phyloP scores from a whole-genome alignment of 805 yeast genomes.

The Teunomyces gatunensis region DNA sequence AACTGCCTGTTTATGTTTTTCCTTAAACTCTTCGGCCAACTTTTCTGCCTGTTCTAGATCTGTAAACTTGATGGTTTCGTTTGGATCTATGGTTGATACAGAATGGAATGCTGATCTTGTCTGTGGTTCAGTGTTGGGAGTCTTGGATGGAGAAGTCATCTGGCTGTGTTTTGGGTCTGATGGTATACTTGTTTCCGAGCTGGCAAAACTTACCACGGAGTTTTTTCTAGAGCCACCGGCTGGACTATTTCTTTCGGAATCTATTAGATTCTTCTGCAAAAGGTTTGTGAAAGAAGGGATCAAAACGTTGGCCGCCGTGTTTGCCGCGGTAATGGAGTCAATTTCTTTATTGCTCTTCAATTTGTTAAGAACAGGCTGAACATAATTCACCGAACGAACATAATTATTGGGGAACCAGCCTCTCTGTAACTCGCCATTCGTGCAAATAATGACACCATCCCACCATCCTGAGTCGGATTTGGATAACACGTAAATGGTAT shows the following conservation, averaged over 20 bases:
- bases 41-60: slow-evolving; percentile 29
- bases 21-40: slow-evolving; percentile 21
- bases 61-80: slow-evolving; percentile 12
- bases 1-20: slow-evolving; percentile 17
- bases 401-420: slow-evolving; percentile 86
- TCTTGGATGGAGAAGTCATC: slow-evolving; percentile 23
- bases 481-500: slow-evolving; percentile 64
- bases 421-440: slow-evolving; percentile 44
- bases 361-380: slow-evolving; percentile 38
- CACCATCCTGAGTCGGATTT: slow-evolving; percentile 77
- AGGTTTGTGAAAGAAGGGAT: slow-evolving; percentile 40
- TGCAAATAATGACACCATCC: slow-evolving; percentile 61
- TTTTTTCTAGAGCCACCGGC: slow-evolving; percentile 40
- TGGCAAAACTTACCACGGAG: slow-evolving; percentile 50
- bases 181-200: slow-evolving; percentile 36
- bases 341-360: slow-evolving; percentile 39
- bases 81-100: slow-evolving; percentile 10
- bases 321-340: slow-evolving; percentile 44
- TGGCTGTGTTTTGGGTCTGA: slow-evolving; percentile 22
- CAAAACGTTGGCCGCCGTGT: slow-evolving; percentile 45
- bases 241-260: slow-evolving; percentile 30
- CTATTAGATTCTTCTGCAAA: slow-evolving; percentile 35
- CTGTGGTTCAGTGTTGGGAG: background rate
- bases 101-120: slow-evolving; percentile 13
- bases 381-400: slow-evolving; percentile 47